phyloP scores from a whole-genome alignment of 2,329 filamentous ascomycete genomes.

The Bisporella sp. region DNA sequence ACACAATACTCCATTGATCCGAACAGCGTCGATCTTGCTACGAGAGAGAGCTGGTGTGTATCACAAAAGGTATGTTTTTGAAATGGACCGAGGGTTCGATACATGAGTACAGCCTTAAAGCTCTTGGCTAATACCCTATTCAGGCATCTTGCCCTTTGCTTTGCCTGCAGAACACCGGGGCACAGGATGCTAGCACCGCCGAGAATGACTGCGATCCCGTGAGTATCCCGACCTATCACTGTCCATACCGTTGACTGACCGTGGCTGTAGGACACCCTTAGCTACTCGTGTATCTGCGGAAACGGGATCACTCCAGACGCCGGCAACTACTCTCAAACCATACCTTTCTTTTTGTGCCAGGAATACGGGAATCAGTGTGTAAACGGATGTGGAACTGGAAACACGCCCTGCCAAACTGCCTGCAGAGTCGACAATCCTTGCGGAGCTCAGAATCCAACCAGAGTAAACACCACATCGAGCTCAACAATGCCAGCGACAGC shows the following conservation, averaged over 20 bases:
- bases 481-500: slow-evolving; percentile 33
- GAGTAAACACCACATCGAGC: slow-evolving; percentile 46
- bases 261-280: slow-evolving; percentile 43
- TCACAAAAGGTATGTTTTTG: slow-evolving; percentile 37
- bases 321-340: slow-evolving; percentile 68
- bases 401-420: slow-evolving; percentile 49
- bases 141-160: slow-evolving; percentile 60
- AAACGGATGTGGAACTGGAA: slow-evolving; percentile 40
- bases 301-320: slow-evolving; percentile 62
- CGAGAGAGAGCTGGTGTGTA: slow-evolving; percentile 56
- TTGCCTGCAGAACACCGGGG: slow-evolving; percentile 53
- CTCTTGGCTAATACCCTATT: too few relatives aligned
- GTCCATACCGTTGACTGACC: not conserved
- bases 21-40: slow-evolving; percentile 43
- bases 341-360: slow-evolving; percentile 71
- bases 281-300: slow-evolving; percentile 67
- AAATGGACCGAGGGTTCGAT: too few relatives aligned
- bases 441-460: slow-evolving; percentile 59
- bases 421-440: slow-evolving; percentile 66
- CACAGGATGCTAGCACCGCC: slow-evolving; percentile 32
- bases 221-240: slow-evolving; percentile 23
- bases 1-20: slow-evolving; percentile 56
- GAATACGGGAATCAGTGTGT: slow-evolving; percentile 67
- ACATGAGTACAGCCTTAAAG: too few relatives aligned
- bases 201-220: slow-evolving; percentile 64